Percentiles rank a stretch among this genome's conserved stretches.
Evolutionary conservation across 2,329 filamentous ascomycete genomes (phyloP).

Genomic region (Cercospora sp.): DNA sequence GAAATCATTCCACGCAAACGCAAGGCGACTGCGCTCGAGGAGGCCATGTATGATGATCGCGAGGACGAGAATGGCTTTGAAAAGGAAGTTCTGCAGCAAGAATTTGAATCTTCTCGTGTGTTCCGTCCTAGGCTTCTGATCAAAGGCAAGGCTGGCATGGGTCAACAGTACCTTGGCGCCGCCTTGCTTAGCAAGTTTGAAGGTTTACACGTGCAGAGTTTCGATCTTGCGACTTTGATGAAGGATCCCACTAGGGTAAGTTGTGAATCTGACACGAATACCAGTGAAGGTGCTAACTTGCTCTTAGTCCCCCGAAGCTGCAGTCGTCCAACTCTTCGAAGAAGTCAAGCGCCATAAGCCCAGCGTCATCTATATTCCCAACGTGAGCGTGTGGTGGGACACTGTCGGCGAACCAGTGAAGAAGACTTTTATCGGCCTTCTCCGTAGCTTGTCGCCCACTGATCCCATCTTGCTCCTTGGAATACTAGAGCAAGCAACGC

Average conservation of each 20-base stretch:
- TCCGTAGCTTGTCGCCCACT: constrained; percentile 80
- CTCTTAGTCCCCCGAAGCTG: constrained; percentile 69
- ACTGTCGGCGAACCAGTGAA: constrained; percentile 66
- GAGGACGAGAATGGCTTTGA: constrained; percentile 82
- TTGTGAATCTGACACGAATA: constrained; percentile 37
- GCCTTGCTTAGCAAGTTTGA: constrained; percentile 90
- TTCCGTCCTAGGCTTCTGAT: constrained; percentile 88
- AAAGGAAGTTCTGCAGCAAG: constrained; percentile 69
- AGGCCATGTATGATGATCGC: constrained; percentile 88
- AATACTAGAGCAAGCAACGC: constrained; percentile 64
- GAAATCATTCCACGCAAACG: constrained; percentile 81
- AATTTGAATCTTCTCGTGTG: constrained; percentile 80
- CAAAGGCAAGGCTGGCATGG: constrained; percentile 82
- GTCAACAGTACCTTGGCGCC: constrained; percentile 82
- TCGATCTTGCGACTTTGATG: constrained; percentile 84
- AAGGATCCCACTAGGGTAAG: constrained; percentile 72
- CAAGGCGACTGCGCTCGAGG: constrained; percentile 83
- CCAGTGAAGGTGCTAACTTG: constrained; percentile 16
- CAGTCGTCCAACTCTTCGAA: constrained; percentile 84
- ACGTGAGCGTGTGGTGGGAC: constrained; percentile 83
- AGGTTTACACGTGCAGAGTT: constrained; percentile 89
- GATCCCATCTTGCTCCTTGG: constrained; percentile 87
- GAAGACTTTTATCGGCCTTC: constrained; percentile 77
- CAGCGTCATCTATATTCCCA: constrained; percentile 91
- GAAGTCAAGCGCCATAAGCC: constrained; percentile 94